phyloP scores from a whole-genome alignment of 2,329 filamentous ascomycete genomes.

The Microdochium bolleyi region DNA sequence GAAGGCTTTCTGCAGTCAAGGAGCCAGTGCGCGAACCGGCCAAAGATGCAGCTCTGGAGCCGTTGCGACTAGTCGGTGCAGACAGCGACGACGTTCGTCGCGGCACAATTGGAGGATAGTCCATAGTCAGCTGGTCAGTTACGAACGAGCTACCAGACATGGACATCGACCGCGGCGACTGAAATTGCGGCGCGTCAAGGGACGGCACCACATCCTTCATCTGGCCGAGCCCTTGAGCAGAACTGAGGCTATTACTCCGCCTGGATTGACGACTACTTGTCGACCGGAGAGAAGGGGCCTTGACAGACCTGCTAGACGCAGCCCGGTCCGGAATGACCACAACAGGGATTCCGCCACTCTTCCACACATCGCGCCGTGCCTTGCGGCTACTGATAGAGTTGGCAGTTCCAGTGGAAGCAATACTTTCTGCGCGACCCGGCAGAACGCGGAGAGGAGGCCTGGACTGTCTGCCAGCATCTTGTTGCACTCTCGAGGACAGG shows the following conservation, averaged over 20 bases:
- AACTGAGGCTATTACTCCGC: constrained; percentile 43
- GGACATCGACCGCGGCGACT: constrained; percentile 33
- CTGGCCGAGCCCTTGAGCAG: constrained; percentile 33
- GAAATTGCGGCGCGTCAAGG: constrained; percentile 29
- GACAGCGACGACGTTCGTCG: constrained; percentile 52
- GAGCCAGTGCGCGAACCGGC: constrained; percentile 13
- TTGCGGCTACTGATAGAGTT: constrained; percentile 45
- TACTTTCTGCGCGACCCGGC: constrained; percentile 32
- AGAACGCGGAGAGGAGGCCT: constrained; percentile 11
- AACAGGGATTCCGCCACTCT: constrained; percentile 53
- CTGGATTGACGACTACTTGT: constrained; percentile 51
- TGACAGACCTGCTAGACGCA: constrained; percentile 42
- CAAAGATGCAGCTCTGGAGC: constrained; percentile 32
- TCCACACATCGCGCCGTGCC: constrained; percentile 51
- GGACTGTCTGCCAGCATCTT: constrained; percentile 17
- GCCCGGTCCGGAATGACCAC: constrained; percentile 52
- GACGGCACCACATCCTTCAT: constrained; percentile 32
- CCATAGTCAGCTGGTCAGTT: constrained; percentile 47
- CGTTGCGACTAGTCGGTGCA: constrained; percentile 52
- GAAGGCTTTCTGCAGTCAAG: constrained; percentile 49
- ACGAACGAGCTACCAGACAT: constrained; percentile 35
- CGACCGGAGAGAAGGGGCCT: constrained; percentile 49
- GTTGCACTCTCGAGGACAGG: constrained; percentile 25
- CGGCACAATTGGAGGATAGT: constrained; percentile 51
- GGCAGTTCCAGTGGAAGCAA: constrained; percentile 37